Evolutionary conservation across 2,329 filamentous ascomycete genomes (phyloP), one percentile per base, ranked within the genome.

Genomic region (Trichophyton verrucosum): DNA sequence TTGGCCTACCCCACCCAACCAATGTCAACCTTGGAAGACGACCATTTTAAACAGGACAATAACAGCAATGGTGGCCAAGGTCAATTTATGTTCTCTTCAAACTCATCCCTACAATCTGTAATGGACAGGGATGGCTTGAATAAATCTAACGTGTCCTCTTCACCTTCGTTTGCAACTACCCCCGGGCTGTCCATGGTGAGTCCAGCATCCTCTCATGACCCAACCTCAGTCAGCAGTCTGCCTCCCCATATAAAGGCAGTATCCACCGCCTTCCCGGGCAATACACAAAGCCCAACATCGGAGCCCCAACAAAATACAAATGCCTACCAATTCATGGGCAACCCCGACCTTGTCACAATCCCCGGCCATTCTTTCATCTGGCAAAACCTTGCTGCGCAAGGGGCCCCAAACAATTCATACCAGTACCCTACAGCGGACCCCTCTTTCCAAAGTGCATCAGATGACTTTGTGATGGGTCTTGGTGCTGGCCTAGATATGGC

Each of bases 1-100:
- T 79, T 79, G 62, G 77, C 77, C 3, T 80, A 80, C 64, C 77
- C 77, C 15, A 77, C 75, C 36, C 77, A 79, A 62, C 76, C 77
- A 4, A 75, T 78, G 73, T 76, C 75, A 3, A 76, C 73, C 4
- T 65, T 78, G 47, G 76, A 78, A 67, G 71, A 76, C 59, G 71
- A 70, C 20, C 72, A 75, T 63, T 75, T 76, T 66, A 68, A 71
- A 17, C 65, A 73, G 22, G 64, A 65, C 1, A 57, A 59, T 17
- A 42, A 55, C n/a, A 36, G n/a, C 20, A 36, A 17, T 24, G 60
- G 57, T 27, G 13, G 57, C 17, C 40, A 51, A 2, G 61, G 55
- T 11, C 64, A 64, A 42, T 61, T 61, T 20, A 49, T 60, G 6
- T 64, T 62, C 42, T 49, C 59, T 33, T 24, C 60, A 7, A 58